Evolutionary conservation across 441 rosid species (phyloP), one percentile per base, ranked within the genome.

Genomic region (Arabidopsis hybrid): DNA sequence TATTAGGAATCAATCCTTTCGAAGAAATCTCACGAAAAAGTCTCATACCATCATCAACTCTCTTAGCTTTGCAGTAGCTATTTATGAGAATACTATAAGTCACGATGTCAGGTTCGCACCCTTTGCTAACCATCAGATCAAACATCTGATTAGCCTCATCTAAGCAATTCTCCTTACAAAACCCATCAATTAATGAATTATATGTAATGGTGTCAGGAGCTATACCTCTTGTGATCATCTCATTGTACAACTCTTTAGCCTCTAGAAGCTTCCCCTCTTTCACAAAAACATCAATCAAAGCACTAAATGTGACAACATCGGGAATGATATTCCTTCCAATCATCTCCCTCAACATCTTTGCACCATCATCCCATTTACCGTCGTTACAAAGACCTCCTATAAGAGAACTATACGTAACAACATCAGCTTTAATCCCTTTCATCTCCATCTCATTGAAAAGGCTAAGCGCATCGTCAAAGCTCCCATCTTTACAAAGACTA

Each of bases 41-140:
- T 7, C 46, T 16, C 69, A 58, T 9, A 21, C 70, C 78, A 9
- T 69, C 50, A 26, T 73, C 81, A 32, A 67, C 52, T 16, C 11
- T 58, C 0, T 46, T 77, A 1, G 7, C 60, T 65, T 72, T 72
- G 9, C 78, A 73, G 32, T 73, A 76, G 10, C 81, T 82, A 36
- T 75, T 31, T 16, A 70, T 35, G 17, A 70, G 21, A 45, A 43
- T 64, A 6, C 42, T 51, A 42, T 34, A 72, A 31, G 69, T 72
- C 34, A 42, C 45, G 0, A 52, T 29, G 39, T 73, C 8, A 56
- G 77, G 69, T 10, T 35, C 11, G 16, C 71, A 73, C 16, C 65
- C 57, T 31, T 62, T 62, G 35, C 55, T 31, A 18, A 63, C 62
- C 76, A 72, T 72, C 10, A 72, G 14, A 62, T 62, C 76, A 43